A percentile compares a stretch with the other conserved stretches of the same genome.
Conservation (phyloP, 2,329 filamentous ascomycete genomes). For the Aspergillus transmontanensis region DNA sequence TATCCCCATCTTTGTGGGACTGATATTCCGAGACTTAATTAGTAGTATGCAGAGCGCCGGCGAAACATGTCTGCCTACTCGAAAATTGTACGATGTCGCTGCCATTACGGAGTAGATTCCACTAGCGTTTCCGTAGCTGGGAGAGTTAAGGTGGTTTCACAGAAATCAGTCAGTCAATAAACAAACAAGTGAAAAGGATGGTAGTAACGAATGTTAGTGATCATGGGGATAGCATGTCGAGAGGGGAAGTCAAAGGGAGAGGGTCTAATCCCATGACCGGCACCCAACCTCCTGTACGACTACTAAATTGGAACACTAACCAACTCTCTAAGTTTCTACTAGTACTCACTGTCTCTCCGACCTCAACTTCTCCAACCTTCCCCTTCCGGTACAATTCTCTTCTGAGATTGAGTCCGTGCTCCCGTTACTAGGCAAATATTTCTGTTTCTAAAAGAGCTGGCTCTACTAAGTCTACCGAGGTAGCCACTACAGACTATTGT, state of each 20-base stretch:
- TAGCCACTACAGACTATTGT: neutral
- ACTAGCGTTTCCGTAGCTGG: neutral
- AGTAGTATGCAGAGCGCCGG: neutral
- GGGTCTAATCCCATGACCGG: neutral
- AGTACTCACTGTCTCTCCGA: neutral
- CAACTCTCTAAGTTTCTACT: neutral
- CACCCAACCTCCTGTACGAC: neutral
- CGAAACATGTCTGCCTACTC: neutral
- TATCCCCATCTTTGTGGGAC: neutral
- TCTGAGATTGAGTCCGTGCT: neutral
- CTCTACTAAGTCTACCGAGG: neutral
- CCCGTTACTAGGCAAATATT: neutral
- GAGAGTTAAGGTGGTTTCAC: neutral
- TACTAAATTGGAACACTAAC: neutral
- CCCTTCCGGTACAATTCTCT: neutral
- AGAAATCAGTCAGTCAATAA: neutral
- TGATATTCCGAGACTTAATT: neutral
- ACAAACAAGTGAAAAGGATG: neutral
- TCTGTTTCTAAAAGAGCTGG: neutral
- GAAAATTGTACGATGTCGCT: neutral
- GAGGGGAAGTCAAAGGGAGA: neutral
- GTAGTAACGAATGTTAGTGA: neutral
- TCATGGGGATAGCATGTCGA: neutral
- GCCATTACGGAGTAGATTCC: neutral
- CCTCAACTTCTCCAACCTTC: neutral